Evolutionary conservation across 129 eudicot genomes (phyloP), one percentile per base, ranked within the genome.

Genomic region (Flaveria trinervia): DNA sequence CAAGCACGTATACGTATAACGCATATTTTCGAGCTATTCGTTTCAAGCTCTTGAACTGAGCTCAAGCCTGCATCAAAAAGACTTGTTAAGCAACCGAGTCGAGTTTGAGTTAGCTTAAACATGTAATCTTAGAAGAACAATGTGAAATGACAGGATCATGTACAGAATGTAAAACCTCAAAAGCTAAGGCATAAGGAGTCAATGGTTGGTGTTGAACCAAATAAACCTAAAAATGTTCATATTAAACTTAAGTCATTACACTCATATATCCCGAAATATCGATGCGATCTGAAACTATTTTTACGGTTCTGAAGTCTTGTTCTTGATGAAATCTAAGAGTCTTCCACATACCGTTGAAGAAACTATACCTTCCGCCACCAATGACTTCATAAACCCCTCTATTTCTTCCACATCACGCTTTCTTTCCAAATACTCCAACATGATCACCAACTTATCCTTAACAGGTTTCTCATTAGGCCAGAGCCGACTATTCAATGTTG

Each of bases 351-450:
- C 78, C 14, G 28, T 54, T 68, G 61, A 56, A 26, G 91, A 81
- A 20, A 84, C 66, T 13, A 87, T 9, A 41, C 77, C 73, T 43
- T 87, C 68, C 17, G 12, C 60, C 72, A 74, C 49, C 54, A 83
- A 56, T 13, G 51, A 66, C 25, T 66, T 44, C 54, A 70, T 12
- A 65, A 84, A 65, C 41, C 72, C 80, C 46, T 64, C 83, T 25
- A 75, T 33, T 55, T 64, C 81, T 43, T 80, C 87, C 67, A 36
- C 60, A 18, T 82, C 18, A 41, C 71, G 79, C 41, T 18, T 28
- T 22, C 61, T 50, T 77, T 85, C 85, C 80, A 85, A 74, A 44
- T 56, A 76, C 70, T 85, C 79, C 79, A 82, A 73, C 74, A 85
- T 48, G n/a, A 57, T 72, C 78, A 12, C 48, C 66, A 88, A 39